Conservation (phyloP, 1,284 basidiomycete species). For the Pholiota adiposa region DNA sequence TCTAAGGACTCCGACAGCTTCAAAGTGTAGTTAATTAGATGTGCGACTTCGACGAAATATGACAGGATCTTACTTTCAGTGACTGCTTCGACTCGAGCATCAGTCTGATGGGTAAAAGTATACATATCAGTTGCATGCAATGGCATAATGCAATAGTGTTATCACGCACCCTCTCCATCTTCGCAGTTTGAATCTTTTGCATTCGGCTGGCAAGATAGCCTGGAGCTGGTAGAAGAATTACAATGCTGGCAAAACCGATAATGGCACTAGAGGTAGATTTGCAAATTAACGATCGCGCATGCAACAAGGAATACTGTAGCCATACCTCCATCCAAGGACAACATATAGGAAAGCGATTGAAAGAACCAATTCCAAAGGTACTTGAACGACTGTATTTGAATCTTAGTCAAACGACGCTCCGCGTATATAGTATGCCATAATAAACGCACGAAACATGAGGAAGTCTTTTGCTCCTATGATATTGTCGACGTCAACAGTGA, state of each 20-base stretch:
- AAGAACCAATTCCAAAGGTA: constrained; percentile 43
- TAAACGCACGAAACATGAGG: constrained; percentile 30
- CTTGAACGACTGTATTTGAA: constrained; percentile 22
- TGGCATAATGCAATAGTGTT: constrained; percentile 24
- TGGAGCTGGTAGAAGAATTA: constrained; percentile 54
- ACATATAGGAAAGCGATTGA: constrained; percentile 30
- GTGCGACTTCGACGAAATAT: too few relatives aligned
- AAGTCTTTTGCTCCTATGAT: constrained; percentile 45
- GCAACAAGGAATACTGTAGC: background rate
- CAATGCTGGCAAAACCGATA: constrained; percentile 54
- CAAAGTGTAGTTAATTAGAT: background rate
- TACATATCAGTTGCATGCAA: too few relatives aligned
- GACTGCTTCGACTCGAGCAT: constrained; percentile 51
- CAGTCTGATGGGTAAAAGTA: constrained; percentile 29
- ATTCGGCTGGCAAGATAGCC: constrained; percentile 38
- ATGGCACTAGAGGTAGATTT: too few relatives aligned
- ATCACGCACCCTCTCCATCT: constrained; percentile 33
- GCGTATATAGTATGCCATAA: too few relatives aligned
- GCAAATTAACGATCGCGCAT: background rate
- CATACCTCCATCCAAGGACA: constrained; percentile 37
- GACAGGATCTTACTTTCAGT: constrained; percentile 49
- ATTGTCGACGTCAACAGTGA: constrained; percentile 48
- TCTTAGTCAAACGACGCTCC: too few relatives aligned
- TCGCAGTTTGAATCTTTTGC: constrained; percentile 30
- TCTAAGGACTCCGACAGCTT: constrained; percentile 53